Percentiles rank a stretch among this genome's conserved stretches.
Conservation (phyloP, 441 rosid genomes). For the Viola pubescens region DNA sequence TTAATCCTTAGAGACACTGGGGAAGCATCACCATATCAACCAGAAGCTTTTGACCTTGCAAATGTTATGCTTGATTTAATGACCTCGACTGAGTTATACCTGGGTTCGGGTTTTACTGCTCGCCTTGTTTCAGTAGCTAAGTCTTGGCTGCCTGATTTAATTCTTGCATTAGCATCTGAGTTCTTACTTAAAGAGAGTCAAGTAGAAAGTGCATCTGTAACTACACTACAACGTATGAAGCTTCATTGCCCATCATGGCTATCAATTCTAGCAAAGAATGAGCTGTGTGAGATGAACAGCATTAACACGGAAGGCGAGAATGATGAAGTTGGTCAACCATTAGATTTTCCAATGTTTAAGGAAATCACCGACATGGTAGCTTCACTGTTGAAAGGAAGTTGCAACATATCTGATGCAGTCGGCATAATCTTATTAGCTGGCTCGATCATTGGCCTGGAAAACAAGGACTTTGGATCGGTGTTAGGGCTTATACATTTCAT, state of each 20-base stretch:
- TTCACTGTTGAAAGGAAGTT: slow-evolving; percentile 39
- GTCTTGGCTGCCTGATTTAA: slow-evolving; percentile 87
- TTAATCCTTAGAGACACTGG: slow-evolving; percentile 36
- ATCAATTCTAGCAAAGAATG: slow-evolving; percentile 42
- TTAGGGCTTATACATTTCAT: slow-evolving; percentile 54
- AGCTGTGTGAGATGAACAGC: slow-evolving; percentile 34
- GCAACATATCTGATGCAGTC: slow-evolving; percentile 47
- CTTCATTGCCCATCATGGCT: slow-evolving; percentile 60
- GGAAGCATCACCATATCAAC: slow-evolving; percentile 36
- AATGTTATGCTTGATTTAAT: slow-evolving; percentile 55
- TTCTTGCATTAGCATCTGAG: slow-evolving; percentile 63
- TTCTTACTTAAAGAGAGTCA: slow-evolving; percentile 32
- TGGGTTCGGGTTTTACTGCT: slow-evolving; percentile 47
- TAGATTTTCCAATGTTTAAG: slow-evolving; percentile 35
- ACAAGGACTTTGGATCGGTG: slow-evolving; percentile 44
- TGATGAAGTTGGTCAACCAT: slow-evolving; percentile 22
- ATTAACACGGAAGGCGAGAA: slow-evolving; percentile 34
- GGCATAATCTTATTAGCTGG: slow-evolving; percentile 45
- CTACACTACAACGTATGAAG: slow-evolving; percentile 34
- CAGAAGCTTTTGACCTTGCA: slow-evolving; percentile 52
- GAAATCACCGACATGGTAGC: slow-evolving; percentile 35
- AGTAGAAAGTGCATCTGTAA: slow-evolving; percentile 26
- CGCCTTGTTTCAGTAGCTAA: slow-evolving; percentile 45
- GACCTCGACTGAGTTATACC: slow-evolving; percentile 35
- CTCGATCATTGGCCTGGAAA: slow-evolving; percentile 47